A percentile compares a stretch with the other conserved stretches of the same genome.
phyloP scores from a whole-genome alignment of 2,329 filamentous ascomycete species.

The Sphaerulina populicola region DNA sequence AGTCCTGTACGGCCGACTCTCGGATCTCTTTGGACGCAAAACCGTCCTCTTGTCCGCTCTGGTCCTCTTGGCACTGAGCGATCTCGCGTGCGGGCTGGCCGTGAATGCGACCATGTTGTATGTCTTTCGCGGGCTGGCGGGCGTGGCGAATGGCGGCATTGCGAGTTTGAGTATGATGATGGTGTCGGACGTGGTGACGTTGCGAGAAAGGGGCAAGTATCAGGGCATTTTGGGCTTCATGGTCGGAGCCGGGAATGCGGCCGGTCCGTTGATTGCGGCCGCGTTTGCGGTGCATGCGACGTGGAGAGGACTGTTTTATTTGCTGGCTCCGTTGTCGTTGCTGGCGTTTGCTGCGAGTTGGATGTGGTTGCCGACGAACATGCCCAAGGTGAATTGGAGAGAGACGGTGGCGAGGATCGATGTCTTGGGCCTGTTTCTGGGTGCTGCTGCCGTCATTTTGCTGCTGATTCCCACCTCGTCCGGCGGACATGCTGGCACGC shows the following conservation, averaged over 20 bases:
- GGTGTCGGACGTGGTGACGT: conserved; percentile 51
- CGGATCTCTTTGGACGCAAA: conserved; percentile 43
- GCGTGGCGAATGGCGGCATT: conserved; percentile 56
- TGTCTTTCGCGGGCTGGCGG: conserved; percentile 52
- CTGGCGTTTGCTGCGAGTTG: conserved; percentile 42
- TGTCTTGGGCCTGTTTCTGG: conserved; percentile 49
- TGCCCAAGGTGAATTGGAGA: conserved; percentile 40
- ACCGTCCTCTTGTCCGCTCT: conserved; percentile 49
- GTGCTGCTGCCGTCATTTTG: conserved; percentile 50
- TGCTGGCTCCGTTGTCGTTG: conserved; percentile 46
- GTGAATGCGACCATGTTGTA: conserved; percentile 52
- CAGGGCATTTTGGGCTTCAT: conserved; percentile 39
- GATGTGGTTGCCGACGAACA: conserved; percentile 47
- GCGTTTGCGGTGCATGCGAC: conserved; percentile 38
- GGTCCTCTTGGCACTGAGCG: conserved; percentile 47
- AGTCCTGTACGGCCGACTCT: conserved; percentile 51
- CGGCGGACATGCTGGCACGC: conserved; percentile 40
- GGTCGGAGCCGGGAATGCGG: conserved; percentile 41
- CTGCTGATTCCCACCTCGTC: conserved; percentile 57
- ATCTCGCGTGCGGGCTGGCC: conserved; percentile 52
- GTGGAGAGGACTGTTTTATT: conserved; percentile 44
- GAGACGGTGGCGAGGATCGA: conserved; percentile 51
- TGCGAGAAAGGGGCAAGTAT: conserved; percentile 50
- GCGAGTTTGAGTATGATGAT: conserved; percentile 54
- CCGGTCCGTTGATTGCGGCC: conserved; percentile 43